Evolutionary conservation across 148 eudicot species (phyloP).

Genomic region (Rhododendron henanense): DNA sequence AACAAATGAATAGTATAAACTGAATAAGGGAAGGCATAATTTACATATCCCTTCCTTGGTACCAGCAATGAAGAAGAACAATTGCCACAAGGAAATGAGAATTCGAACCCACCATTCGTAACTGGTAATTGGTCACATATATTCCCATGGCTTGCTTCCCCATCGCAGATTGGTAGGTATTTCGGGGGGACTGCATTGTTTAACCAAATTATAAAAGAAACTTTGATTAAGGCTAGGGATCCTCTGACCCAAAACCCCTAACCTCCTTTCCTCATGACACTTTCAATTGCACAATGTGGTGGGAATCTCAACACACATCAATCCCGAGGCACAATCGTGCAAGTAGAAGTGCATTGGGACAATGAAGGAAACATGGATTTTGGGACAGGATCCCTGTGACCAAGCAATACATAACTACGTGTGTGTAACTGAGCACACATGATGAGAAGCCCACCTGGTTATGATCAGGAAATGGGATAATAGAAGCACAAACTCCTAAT

Average conservation of each 20-base stretch:
- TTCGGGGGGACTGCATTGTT: slow-evolving; percentile 80
- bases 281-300: background rate
- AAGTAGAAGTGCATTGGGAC: background rate
- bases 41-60: background rate
- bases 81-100: background rate
- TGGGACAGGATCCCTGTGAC: background rate
- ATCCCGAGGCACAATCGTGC: background rate
- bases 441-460: slow-evolving; percentile 53
- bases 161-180: slow-evolving; percentile 98
- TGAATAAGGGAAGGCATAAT: background rate
- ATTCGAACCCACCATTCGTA: slow-evolving; percentile 52
- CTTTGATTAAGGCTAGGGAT: background rate
- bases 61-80: background rate
- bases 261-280: background rate
- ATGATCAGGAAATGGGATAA: slow-evolving; percentile 96
- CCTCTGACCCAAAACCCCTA: background rate
- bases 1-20: background rate
- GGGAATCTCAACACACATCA: background rate
- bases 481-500: slow-evolving; percentile 95
- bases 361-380: slow-evolving; percentile 10
- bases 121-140: slow-evolving; percentile 91
- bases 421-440: background rate
- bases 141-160: slow-evolving; percentile 99
- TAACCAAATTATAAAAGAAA: background rate
- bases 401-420: background rate